phyloP scores from a whole-genome alignment of 768 basidiomycete species.

The Jaapia argillacea region DNA sequence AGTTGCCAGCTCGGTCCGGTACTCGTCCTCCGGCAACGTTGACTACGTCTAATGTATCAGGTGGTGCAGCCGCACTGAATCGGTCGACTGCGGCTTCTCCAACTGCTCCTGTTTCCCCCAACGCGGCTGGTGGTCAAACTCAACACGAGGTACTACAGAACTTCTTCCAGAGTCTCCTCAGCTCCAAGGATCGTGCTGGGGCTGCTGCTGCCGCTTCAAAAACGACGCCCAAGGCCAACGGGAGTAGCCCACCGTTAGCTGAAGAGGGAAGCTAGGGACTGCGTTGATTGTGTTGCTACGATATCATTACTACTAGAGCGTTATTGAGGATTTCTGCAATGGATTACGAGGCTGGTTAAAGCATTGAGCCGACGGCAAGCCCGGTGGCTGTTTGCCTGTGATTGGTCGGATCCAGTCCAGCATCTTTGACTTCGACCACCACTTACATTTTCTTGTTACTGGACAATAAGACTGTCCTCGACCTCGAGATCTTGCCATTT shows the following conservation, averaged over 20 bases:
- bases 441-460: too few species aligned
- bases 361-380: too few species aligned
- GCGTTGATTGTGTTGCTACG: too few species aligned
- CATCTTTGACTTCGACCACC: too few species aligned
- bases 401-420: too few species aligned
- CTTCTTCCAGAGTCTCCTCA: slow-evolving; percentile 79
- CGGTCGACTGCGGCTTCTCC: slow-evolving; percentile 19
- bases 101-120: slow-evolving; percentile 24
- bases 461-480: too few species aligned
- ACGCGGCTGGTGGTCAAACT: slow-evolving; percentile 43
- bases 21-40: neutral
- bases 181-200: slow-evolving; percentile 48
- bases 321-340: too few species aligned
- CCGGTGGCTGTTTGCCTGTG: too few species aligned
- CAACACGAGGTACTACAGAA: slow-evolving; percentile 81
- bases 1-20: neutral
- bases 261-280: slow-evolving; percentile 12
- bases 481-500: too few species aligned
- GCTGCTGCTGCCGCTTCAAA: slow-evolving; percentile 22
- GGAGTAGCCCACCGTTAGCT: slow-evolving; percentile 17
- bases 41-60: slow-evolving; percentile 1
- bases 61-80: slow-evolving; percentile 6
- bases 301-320: too few species aligned
- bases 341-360: too few species aligned
- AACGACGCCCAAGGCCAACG: slow-evolving; percentile 22